Evolutionary conservation across 2,329 filamentous ascomycete genomes (phyloP).

Genomic region (Diplodia sapinea): DNA sequence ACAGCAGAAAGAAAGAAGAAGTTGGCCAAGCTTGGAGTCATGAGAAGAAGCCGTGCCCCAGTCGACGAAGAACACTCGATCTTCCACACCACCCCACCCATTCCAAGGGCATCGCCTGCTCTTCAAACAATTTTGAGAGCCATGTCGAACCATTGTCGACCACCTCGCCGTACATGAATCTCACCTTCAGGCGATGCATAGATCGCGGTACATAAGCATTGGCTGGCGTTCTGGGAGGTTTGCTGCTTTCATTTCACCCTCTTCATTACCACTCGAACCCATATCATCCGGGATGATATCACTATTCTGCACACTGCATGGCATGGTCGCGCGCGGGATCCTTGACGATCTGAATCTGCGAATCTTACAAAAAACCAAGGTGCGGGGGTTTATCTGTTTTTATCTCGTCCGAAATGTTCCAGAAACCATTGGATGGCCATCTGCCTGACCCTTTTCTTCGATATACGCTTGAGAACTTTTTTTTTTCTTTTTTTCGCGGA

Average conservation of each 20-base stretch:
- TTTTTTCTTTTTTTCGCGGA: too few relatives aligned
- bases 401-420: not conserved
- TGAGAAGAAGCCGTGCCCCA: not conserved
- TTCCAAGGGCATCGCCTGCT: not conserved
- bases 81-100: not conserved
- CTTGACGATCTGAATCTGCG: not conserved
- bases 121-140: not conserved
- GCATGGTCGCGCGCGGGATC: not conserved
- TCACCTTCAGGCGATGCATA: not conserved
- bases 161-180: not conserved
- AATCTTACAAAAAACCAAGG: not conserved
- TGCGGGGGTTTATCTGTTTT: not conserved
- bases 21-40: slow-evolving; percentile 17
- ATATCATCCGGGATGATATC: not conserved
- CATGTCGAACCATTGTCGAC: not conserved
- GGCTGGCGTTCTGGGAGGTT: slow-evolving; percentile 6
- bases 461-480: too few relatives aligned
- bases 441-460: not conserved
- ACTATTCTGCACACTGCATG: not conserved
- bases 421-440: not conserved
- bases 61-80: not conserved
- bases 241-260: not conserved
- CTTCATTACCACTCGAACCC: not conserved
- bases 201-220: slow-evolving; percentile 8
- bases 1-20: slow-evolving; percentile 17